A percentile compares a stretch with the other conserved stretches of the same genome.
Conservation (phyloP, 768 basidiomycete species). For the Dioszegia hungarica region DNA sequence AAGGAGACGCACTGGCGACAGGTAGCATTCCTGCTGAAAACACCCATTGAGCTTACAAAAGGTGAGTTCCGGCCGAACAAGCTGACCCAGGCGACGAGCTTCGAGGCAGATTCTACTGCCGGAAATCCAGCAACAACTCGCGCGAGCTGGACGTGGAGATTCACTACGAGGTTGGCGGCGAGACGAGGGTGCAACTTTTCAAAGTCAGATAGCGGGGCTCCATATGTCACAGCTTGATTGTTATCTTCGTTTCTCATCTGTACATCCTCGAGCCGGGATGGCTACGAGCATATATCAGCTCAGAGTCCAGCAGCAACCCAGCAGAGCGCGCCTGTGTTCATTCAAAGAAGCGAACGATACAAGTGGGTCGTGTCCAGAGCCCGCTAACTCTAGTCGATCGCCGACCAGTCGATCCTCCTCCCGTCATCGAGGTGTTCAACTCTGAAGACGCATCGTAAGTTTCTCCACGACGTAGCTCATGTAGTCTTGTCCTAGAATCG, state of each 20-base stretch:
- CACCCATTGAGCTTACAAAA: conserved; percentile 70
- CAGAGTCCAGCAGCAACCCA: conserved; percentile 44
- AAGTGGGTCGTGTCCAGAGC: conserved; percentile 28
- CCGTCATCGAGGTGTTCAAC: conserved; percentile 39
- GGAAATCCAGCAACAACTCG: conserved; percentile 71
- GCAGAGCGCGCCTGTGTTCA: conserved; percentile 45
- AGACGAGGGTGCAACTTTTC: background rate
- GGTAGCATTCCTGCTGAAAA: conserved; percentile 75
- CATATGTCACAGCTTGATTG: background rate
- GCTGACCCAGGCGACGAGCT: conserved; percentile 62
- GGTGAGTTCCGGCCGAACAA: conserved; percentile 53
- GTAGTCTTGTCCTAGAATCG: conserved; percentile 35
- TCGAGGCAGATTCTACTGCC: conserved; percentile 72
- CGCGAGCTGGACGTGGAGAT: conserved; percentile 89
- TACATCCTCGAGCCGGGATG: background rate
- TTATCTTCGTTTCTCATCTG: background rate
- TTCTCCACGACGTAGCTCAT: background rate
- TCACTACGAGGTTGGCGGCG: conserved; percentile 58
- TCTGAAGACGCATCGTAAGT: conserved; percentile 4
- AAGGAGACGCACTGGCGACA: conserved; percentile 96
- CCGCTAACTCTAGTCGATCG: conserved; percentile 41
- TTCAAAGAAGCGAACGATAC: conserved; percentile 51
- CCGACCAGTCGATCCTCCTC: conserved; percentile 49
- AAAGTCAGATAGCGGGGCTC: conserved; percentile 14
- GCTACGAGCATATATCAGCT: background rate